Evolutionary conservation across 2,329 filamentous ascomycete species (phyloP).

Genomic region (Teratosphaeria gauchensis): DNA sequence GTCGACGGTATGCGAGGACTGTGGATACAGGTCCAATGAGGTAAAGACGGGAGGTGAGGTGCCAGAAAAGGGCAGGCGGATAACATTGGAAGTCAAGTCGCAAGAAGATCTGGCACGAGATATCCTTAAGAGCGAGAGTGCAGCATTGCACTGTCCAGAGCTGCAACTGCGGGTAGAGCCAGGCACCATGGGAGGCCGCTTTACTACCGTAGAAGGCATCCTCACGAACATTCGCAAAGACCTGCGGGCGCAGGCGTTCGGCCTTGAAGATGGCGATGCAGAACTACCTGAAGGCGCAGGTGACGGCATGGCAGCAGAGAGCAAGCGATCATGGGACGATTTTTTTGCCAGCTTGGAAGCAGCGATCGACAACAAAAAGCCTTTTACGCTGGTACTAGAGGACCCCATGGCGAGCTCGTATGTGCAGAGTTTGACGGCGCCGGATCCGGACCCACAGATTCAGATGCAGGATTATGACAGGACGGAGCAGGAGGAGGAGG

Average conservation of each 20-base stretch:
- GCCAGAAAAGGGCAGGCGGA: constrained; percentile 73
- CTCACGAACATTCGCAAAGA: constrained; percentile 88
- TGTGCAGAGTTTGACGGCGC: constrained; percentile 73
- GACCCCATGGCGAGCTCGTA: constrained; percentile 91
- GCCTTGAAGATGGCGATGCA: constrained; percentile 49
- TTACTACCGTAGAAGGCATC: constrained; percentile 93
- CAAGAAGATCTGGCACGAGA: constrained; percentile 72
- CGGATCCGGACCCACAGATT: constrained; percentile 78
- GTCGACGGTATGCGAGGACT: constrained; percentile 84
- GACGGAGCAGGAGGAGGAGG: constrained; percentile 87
- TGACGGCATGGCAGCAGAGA: constrained; percentile 61
- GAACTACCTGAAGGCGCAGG: constrained; percentile 38
- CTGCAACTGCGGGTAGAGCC: constrained; percentile 80
- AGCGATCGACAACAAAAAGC: constrained; percentile 69
- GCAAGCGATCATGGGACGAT: constrained; percentile 62
- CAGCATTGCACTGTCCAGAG: constrained; percentile 76
- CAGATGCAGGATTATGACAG: constrained; percentile 72
- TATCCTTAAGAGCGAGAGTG: constrained; percentile 93
- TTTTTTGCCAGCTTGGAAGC: constrained; percentile 72
- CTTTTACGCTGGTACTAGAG: constrained; percentile 73
- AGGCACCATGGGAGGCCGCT: constrained; percentile 87
- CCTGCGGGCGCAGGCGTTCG: constrained; percentile 78
- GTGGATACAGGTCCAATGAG: constrained; percentile 86
- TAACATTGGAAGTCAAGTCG: constrained; percentile 63
- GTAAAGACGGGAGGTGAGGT: constrained; percentile 95